Evolutionary conservation across 768 basidiomycete species (phyloP).

Genomic region (Macrolepiota albuminosa): DNA sequence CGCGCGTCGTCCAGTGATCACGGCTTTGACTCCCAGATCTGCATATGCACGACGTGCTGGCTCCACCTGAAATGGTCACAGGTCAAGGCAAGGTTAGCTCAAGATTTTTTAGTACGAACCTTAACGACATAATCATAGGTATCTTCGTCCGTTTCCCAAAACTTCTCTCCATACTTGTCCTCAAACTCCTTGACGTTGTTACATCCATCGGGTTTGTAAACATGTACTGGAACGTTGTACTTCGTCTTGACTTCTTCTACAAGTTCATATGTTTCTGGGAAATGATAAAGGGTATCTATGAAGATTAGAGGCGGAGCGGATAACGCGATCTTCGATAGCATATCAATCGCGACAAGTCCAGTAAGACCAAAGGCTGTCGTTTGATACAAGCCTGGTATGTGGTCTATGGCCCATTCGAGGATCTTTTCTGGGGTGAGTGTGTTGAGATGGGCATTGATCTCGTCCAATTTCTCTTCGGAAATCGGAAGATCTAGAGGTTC

Average conservation of each 20-base stretch:
- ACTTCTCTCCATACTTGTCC: conserved; percentile 63
- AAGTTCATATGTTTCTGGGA: conserved; percentile 87
- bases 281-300: conserved; percentile 95
- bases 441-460: conserved; percentile 72
- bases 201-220: conserved; percentile 77
- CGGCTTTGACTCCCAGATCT: conserved; percentile 69
- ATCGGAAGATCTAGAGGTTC: conserved; percentile 55
- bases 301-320: conserved; percentile 84
- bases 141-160: conserved; percentile 88
- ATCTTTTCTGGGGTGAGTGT: conserved; percentile 78
- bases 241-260: conserved; percentile 73
- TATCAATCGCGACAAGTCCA: conserved; percentile 89
- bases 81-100: background rate
- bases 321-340: conserved; percentile 80
- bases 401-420: conserved; percentile 76
- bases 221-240: conserved; percentile 70
- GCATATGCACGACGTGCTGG: conserved; percentile 87
- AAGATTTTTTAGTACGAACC: conserved; percentile 34
- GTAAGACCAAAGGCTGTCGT: conserved; percentile 97
- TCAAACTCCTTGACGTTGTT: conserved; percentile 72
- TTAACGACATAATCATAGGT: conserved; percentile 92
- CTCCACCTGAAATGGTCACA: conserved; percentile 60
- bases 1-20: conserved; percentile 93
- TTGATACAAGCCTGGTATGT: conserved; percentile 80
- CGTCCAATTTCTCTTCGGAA: conserved; percentile 48